A percentile compares a stretch with the other conserved stretches of the same genome.
Conservation (phyloP, 768 basidiomycete species). For the Boletus rufocinnamomeus region DNA sequence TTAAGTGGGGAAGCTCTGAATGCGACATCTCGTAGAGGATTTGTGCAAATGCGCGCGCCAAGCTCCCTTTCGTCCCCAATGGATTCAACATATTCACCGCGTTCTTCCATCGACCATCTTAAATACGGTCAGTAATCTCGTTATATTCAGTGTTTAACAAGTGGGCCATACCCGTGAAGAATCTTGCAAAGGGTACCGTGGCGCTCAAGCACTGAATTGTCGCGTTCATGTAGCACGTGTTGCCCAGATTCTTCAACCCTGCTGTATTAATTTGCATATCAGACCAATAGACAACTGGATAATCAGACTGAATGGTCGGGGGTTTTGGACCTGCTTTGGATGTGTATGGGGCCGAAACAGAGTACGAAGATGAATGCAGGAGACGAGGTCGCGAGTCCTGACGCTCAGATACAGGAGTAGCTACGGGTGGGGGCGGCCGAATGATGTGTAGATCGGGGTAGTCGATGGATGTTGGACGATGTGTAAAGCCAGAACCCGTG, state of each 20-base stretch:
- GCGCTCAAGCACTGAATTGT: constrained; percentile 96
- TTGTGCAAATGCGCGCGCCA: constrained; percentile 81
- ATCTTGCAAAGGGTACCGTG: constrained; percentile 88
- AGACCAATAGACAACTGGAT: constrained; percentile 82
- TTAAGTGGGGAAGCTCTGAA: constrained; percentile 78
- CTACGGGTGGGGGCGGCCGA: constrained; percentile 79
- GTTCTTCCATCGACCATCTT: constrained; percentile 78
- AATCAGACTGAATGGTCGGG: constrained; percentile 72
- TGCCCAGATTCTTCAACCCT: constrained; percentile 92
- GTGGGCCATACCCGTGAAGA: constrained; percentile 74
- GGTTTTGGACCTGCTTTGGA: constrained; percentile 49
- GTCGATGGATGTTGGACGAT: constrained; percentile 60
- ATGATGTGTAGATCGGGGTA: constrained; percentile 77
- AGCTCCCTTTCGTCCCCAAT: constrained; percentile 81
- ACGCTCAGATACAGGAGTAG: constrained; percentile 66
- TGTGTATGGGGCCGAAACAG: constrained; percentile 22
- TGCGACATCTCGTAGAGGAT: constrained; percentile 88
- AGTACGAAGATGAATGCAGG: constrained; percentile 39
- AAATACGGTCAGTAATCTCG: constrained; percentile 6
- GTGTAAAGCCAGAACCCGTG: constrained; percentile 48
- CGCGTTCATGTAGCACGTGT: constrained; percentile 99
- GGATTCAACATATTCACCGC: constrained; percentile 86
- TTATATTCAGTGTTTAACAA: background rate
- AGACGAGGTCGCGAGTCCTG: constrained; percentile 73
- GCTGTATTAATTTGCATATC: constrained; percentile 77